Base-by-base conservation (phyloP, 345 rosid genomes). In the Camelina laxa region DNA sequence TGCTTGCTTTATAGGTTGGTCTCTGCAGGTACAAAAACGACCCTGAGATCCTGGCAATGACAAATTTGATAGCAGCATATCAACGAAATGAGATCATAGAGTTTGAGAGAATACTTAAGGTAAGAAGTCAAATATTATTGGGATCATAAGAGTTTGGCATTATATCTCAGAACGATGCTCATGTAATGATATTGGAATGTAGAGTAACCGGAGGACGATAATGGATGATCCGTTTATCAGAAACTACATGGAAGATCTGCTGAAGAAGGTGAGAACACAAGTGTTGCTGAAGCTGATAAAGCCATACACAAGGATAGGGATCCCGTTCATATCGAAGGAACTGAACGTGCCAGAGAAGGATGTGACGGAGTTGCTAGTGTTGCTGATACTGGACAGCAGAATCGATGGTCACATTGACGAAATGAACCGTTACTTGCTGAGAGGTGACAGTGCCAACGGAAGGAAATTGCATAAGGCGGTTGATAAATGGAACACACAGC, bases 1-100 rank as follows among this genome's bases (percentile, higher is more conserved):
- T 67, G 51, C 36, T 19, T 48, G 49, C 50, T 70, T 44, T 58
- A 55, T 35, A 22, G 42, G 61, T 59, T 55, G 62, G 57, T 67
- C 71, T 66, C 45, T 65, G 67, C 82, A 95, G 99, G 78, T 96
- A 96, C 76, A 92, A 96, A 78, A 96, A 96, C 79, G 98, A 96
- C 71, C 99, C 95, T 69, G 99, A 96, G 90, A 96, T 96, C 77
- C 84, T 96, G 79, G 95, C 99, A 44, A 96, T 96, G 99, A 96
- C 98, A 16, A 92, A 96, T 79, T 89, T 96, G 66, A 91, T 96
- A 60, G 98, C 97, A 42, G 96, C 99, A 20, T 96, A 92, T 79
- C 99, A 96, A 83, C 86, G 99, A 53, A 92, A 96, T 76, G 98
- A 96, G 78, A 91, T 96, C 48, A 30, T 92, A 69, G 99, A 96